Conservation (phyloP, 768 basidiomycete genomes). For the Amanita rimosa region DNA sequence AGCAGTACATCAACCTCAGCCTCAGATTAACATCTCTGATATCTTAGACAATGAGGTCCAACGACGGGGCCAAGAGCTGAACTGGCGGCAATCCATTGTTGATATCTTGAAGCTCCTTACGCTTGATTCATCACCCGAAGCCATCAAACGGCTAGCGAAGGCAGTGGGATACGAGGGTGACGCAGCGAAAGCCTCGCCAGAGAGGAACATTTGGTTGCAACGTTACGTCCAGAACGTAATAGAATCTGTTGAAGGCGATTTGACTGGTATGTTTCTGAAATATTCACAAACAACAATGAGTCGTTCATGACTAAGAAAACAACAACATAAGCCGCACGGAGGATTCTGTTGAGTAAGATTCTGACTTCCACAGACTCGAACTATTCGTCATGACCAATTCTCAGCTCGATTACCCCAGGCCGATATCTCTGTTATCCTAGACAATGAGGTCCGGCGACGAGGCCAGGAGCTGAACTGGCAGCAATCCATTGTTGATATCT, state of each 20-base stretch:
- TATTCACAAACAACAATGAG: neutral
- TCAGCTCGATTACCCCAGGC: neutral
- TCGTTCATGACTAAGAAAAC: neutral
- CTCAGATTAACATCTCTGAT: neutral
- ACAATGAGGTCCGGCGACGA: neutral
- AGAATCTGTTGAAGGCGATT: neutral
- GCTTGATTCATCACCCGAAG: neutral
- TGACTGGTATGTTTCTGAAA: neutral
- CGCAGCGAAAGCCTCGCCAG: neutral
- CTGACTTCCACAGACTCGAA: neutral
- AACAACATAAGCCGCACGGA: neutral
- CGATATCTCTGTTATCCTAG: neutral
- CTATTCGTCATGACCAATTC: neutral
- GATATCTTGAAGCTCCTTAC: conserved; percentile 2
- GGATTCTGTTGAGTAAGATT: neutral
- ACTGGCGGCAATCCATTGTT: conserved; percentile 3
- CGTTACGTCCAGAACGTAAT: neutral
- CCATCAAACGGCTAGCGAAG: neutral
- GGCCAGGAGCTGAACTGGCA: neutral
- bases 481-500: conserved; percentile 2
- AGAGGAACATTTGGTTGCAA: neutral
- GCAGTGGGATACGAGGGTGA: neutral
- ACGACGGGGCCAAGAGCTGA: neutral
- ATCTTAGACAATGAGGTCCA: conserved; percentile 1
- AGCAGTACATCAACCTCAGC: neutral